Percentiles rank a stretch among this genome's conserved stretches.
Evolutionary conservation across 2,329 filamentous ascomycete species (phyloP).

Genomic region (Aspergillus texensis): DNA sequence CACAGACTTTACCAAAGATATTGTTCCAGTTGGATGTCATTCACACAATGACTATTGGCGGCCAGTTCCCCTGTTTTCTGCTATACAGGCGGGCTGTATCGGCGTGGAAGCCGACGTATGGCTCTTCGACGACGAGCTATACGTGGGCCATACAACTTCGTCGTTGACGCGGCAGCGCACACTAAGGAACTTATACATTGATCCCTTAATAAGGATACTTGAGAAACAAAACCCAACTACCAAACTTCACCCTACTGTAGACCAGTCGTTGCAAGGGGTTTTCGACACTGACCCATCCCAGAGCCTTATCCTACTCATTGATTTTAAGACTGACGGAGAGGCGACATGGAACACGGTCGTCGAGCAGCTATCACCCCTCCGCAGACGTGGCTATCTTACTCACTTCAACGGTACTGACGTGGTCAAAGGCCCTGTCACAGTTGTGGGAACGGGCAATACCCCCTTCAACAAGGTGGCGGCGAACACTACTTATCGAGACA

Average conservation of each 20-base stretch:
- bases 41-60: conserved; percentile 65
- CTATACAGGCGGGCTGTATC: conserved; percentile 56
- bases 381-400: conserved; percentile 53
- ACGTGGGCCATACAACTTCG: conserved; percentile 56
- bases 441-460: conserved; percentile 58
- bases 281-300: conserved; percentile 55
- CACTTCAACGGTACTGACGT: conserved; percentile 51
- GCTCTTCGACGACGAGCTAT: conserved; percentile 56
- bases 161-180: conserved; percentile 52
- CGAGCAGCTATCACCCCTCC: conserved; percentile 50
- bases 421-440: conserved; percentile 51
- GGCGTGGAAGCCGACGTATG: conserved; percentile 62
- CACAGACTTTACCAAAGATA: conserved; percentile 54
- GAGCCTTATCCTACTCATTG: conserved; percentile 56
- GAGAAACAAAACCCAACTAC: conserved; percentile 52
- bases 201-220: conserved; percentile 54
- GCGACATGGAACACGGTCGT: conserved; percentile 41
- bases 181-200: conserved; percentile 55
- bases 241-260: conserved; percentile 35
- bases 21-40: conserved; percentile 55
- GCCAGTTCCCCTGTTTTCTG: conserved; percentile 57
- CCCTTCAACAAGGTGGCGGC: conserved; percentile 52
- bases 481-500: conserved; percentile 54
- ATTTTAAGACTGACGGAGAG: conserved; percentile 50
- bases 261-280: conserved; percentile 47